Percentiles rank a stretch among this genome's conserved stretches.
phyloP scores from a whole-genome alignment of 345 rosid genomes.

The Hevea brasiliensis region DNA sequence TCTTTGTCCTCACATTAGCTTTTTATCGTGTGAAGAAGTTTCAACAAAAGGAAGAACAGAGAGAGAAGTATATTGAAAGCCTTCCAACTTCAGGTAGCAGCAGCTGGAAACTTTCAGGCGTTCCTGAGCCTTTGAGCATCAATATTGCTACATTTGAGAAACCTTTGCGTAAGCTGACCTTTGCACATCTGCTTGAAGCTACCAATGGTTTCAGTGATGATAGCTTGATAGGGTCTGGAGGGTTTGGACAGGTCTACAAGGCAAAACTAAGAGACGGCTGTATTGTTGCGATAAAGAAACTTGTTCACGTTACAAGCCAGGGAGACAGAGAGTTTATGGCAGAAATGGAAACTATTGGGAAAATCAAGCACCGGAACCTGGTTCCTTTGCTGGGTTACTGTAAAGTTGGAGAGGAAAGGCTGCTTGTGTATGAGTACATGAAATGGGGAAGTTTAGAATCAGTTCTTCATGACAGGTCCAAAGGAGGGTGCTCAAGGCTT shows the following conservation, averaged over 20 bases:
- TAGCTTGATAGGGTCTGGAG: slow-evolving; percentile 87
- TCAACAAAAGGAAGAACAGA: slow-evolving; percentile 57
- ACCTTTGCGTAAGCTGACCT: slow-evolving; percentile 84
- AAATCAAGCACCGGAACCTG: slow-evolving; percentile 92
- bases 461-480: slow-evolving; percentile 70
- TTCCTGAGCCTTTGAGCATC: slow-evolving; percentile 91
- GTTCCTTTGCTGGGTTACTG: slow-evolving; percentile 94
- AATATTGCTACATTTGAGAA: slow-evolving; percentile 96
- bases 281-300: slow-evolving; percentile 87
- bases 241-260: slow-evolving; percentile 97
- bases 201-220: slow-evolving; percentile 93
- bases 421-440: slow-evolving; percentile 97
- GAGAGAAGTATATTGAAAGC: slow-evolving; percentile 82
- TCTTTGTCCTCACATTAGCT: slow-evolving; percentile 59
- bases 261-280: slow-evolving; percentile 77
- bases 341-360: slow-evolving; percentile 98
- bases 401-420: slow-evolving; percentile 94
- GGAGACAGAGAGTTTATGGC: slow-evolving; percentile 99
- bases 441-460: slow-evolving; percentile 94
- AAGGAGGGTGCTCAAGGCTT: slow-evolving; percentile 54
- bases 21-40: slow-evolving; percentile 57
- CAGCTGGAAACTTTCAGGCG: slow-evolving; percentile 92
- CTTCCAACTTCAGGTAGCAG: slow-evolving; percentile 84
- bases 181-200: slow-evolving; percentile 88
- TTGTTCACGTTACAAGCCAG: slow-evolving; percentile 81